Conservation (phyloP, 108 stramenopile genomes). For the Discostella pseudostelligera region DNA sequence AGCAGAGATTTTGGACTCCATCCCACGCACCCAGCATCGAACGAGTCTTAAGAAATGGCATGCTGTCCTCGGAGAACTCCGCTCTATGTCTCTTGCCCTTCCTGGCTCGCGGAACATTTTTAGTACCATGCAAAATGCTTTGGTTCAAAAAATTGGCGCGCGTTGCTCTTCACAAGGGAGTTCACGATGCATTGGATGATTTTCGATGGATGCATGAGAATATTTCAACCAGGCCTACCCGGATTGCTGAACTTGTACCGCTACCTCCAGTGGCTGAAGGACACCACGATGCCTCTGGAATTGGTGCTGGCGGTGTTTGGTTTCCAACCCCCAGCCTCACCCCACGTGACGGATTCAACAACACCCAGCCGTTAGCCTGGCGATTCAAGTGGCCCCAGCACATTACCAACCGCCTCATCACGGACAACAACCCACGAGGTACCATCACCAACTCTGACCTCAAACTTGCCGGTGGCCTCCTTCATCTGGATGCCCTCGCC, state of each 20-base stretch:
- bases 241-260: conserved; percentile 48
- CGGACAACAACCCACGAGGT: conserved; percentile 28
- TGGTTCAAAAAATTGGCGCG: background rate
- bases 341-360: background rate
- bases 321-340: conserved; percentile 20
- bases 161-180: conserved; percentile 18
- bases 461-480: conserved; percentile 38
- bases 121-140: conserved; percentile 17
- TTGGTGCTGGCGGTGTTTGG: conserved; percentile 46
- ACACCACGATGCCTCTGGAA: conserved; percentile 46
- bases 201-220: conserved; percentile 33
- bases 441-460: conserved; percentile 44
- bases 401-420: conserved; percentile 12
- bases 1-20: conserved; percentile 5
- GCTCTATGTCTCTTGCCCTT: conserved; percentile 17
- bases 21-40: conserved; percentile 2
- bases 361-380: conserved; percentile 43
- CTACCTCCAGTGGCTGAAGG: conserved; percentile 28
- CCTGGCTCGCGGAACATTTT: conserved; percentile 26
- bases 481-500: conserved; percentile 45
- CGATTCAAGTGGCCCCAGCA: conserved; percentile 20
- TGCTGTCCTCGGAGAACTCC: conserved; percentile 8
- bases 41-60: conserved; percentile 9
- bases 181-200: conserved; percentile 33
- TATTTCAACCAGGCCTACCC: conserved; percentile 31